Base-by-base conservation (phyloP, 179 eudicot genomes). In the Corrigiola litoralis region DNA sequence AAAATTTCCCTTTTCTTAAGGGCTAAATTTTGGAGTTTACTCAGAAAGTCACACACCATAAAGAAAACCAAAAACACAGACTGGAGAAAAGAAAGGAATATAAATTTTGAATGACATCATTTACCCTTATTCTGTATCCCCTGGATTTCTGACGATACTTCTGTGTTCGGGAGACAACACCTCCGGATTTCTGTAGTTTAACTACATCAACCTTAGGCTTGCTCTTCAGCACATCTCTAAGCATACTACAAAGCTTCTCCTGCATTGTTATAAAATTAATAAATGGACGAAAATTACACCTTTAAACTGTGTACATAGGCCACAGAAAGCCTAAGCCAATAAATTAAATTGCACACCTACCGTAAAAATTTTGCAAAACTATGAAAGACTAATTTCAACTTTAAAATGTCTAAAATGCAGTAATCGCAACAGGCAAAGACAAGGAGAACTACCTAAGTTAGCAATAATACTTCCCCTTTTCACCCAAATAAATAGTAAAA, bases 181-280 rank as follows among this genome's bases (percentile, higher is more conserved):
- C 99, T 42, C 99, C 99, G 44, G 99, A 94, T 70, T 84, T 94
- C 58, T 94, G 99, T 69, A 94, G 94, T 72, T 94, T 94, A 69
- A 94, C 99, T 21, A 94, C 97, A 75, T 94, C 97, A 61, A 94
- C 97, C 45, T 79, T 87, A 48, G 89, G 85, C 70, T 90, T 90
- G 80, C 67, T 84, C 77, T 81, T 87, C 68, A 85, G 66, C 8
- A 84, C 94, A 36, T 86, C 95, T 75, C 77, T 90, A 8, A 94
- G 94, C 95, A 83, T 84, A 82, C 99, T 94, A 74, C 85, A 94
- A 58, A 94, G 96, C 75, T 94, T 94, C 68, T 94, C 99, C 99
- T 94, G 91, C 73, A 77, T n/a, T 56, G 46, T 51, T 21, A 58
- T 52, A 68, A 23, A 34, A 42, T 37, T 48, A 66, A 52, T 54